Evolutionary conservation across 2,329 filamentous ascomycete species (phyloP).

Genomic region (Stylonectria norvegica): DNA sequence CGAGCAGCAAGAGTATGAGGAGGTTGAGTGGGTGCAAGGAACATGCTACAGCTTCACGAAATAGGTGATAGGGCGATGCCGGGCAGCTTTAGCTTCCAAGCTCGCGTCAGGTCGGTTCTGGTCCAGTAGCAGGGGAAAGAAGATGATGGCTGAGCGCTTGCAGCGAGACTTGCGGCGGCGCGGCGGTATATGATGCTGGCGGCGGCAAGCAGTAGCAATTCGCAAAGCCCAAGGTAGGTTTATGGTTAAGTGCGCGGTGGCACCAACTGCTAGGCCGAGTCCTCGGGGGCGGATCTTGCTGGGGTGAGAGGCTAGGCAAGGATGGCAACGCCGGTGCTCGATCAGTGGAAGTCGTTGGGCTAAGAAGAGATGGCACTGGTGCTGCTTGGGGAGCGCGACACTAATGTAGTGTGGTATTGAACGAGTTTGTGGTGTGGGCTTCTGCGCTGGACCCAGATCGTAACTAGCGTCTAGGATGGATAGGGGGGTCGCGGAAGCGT

Average conservation of each 20-base stretch:
- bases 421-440: conserved; percentile 29
- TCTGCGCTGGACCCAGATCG: conserved; percentile 31
- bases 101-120: conserved; percentile 31
- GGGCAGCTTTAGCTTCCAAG: conserved; percentile 32
- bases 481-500: conserved; percentile 26
- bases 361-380: conserved; percentile 27
- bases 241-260: conserved; percentile 32
- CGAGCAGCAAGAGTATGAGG: conserved; percentile 31
- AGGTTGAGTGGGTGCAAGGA: conserved; percentile 33
- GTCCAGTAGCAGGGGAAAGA: conserved; percentile 27
- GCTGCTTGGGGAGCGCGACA: conserved; percentile 37
- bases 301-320: conserved; percentile 30
- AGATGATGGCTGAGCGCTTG: conserved; percentile 29
- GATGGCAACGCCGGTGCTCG: conserved; percentile 29
- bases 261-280: conserved; percentile 31
- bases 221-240: conserved; percentile 27
- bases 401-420: conserved; percentile 40
- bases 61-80: conserved; percentile 28
- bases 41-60: conserved; percentile 34
- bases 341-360: conserved; percentile 29
- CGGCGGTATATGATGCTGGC: conserved; percentile 36
- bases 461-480: conserved; percentile 28
- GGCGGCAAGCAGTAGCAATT: conserved; percentile 34
- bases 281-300: conserved; percentile 33
- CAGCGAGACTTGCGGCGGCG: conserved; percentile 32